Evolutionary conservation across 2,329 filamentous ascomycete genomes (phyloP).

Genomic region (Alternaria solani): DNA sequence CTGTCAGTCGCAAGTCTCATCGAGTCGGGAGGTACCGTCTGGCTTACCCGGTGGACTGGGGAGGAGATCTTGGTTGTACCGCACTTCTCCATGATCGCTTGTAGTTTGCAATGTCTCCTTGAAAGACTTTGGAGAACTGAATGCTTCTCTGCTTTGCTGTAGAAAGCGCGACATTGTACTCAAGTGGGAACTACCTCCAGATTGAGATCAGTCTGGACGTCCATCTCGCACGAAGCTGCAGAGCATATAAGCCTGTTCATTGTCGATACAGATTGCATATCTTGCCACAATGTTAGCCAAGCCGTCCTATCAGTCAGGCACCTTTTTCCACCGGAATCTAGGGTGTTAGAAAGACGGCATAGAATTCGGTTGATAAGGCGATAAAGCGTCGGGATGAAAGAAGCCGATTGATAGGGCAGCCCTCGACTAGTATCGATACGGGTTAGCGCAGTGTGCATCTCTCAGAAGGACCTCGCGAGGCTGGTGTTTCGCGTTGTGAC

Average conservation of each 20-base stretch:
- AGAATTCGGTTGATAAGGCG: slow-evolving; percentile 1
- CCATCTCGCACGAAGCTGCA: background rate
- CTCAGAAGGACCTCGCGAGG: background rate
- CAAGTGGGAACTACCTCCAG: background rate
- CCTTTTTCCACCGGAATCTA: background rate
- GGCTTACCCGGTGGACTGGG: slow-evolving; percentile 19
- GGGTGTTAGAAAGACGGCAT: background rate
- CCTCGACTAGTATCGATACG: background rate
- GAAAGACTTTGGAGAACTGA: slow-evolving; percentile 42
- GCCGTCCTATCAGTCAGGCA: background rate
- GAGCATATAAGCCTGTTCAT: slow-evolving; percentile 2
- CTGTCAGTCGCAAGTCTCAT: background rate
- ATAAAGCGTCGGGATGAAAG: slow-evolving; percentile 10
- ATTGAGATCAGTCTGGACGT: background rate
- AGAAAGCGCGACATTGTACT: slow-evolving; percentile 17
- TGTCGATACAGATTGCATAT: background rate
- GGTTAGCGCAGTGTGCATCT: background rate
- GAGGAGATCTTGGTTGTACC: slow-evolving; percentile 29
- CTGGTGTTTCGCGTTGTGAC: background rate
- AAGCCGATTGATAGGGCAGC: slow-evolving; percentile 1
- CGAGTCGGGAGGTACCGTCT: background rate
- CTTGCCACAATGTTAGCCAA: background rate
- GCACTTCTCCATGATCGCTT: slow-evolving; percentile 14
- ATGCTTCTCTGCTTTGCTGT: slow-evolving; percentile 20
- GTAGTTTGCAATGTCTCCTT: slow-evolving; percentile 16